Conservation (phyloP, 2,329 filamentous ascomycete species). For the Pseudogymnoascus sp. region DNA sequence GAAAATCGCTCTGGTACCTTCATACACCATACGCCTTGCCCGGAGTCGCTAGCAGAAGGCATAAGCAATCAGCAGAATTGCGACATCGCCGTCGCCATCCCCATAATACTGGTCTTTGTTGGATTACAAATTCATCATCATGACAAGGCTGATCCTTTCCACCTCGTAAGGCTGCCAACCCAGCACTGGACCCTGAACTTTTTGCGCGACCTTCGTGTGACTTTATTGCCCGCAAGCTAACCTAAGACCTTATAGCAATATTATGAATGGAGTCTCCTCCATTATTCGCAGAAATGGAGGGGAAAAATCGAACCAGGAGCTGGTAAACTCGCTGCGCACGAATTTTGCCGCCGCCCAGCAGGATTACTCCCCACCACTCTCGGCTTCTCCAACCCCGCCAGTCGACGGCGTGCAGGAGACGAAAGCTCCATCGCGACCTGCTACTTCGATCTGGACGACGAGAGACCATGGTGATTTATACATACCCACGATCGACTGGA, state of each 20-base stretch:
- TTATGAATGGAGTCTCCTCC: slow-evolving; percentile 69
- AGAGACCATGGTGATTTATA: slow-evolving; percentile 53
- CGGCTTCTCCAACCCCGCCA: slow-evolving; percentile 26
- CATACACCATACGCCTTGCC: background rate
- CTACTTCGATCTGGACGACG: slow-evolving; percentile 56
- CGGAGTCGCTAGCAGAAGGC: slow-evolving; percentile 5
- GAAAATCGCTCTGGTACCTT: slow-evolving; percentile 10
- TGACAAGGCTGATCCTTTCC: slow-evolving; percentile 75
- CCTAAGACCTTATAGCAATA: slow-evolving; percentile 22
- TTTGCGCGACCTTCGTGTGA: background rate
- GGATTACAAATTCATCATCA: slow-evolving; percentile 28
- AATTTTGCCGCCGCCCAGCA: slow-evolving; percentile 71
- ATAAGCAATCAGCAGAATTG: slow-evolving; percentile 8
- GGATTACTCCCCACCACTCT: slow-evolving; percentile 38
- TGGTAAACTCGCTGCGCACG: slow-evolving; percentile 76
- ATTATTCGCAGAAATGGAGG: slow-evolving; percentile 71
- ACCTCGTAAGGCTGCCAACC: slow-evolving; percentile 57
- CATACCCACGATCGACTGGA: slow-evolving; percentile 70
- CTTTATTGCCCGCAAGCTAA: slow-evolving; percentile 13
- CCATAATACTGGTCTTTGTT: slow-evolving; percentile 7
- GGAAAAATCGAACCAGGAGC: slow-evolving; percentile 84
- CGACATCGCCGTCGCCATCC: slow-evolving; percentile 2
- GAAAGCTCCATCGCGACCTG: slow-evolving; percentile 26
- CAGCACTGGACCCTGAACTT: slow-evolving; percentile 11
- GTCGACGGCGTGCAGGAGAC: slow-evolving; percentile 24